phyloP scores from a whole-genome alignment of 257 asterid genomes.

The Coffea canephora region DNA sequence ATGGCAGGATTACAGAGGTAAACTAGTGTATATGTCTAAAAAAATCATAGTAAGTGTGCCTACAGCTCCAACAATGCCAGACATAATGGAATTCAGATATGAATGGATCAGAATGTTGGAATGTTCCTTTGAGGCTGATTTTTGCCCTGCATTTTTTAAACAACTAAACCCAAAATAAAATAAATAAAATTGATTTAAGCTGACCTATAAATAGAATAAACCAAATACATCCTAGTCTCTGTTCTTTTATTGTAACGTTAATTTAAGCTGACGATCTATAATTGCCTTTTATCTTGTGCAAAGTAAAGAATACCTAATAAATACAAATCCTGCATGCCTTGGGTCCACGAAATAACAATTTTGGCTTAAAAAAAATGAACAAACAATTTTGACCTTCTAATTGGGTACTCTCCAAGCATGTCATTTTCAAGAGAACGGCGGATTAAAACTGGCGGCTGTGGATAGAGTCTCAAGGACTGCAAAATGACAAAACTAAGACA shows the following conservation, averaged over 20 bases:
- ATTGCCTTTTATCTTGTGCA: not conserved
- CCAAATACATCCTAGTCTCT: not conserved
- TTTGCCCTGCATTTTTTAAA: not conserved
- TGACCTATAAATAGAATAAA: not conserved
- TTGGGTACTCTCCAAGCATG: constrained; percentile 77
- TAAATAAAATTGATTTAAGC: not conserved
- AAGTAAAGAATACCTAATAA: not conserved
- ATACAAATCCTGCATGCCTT: not conserved
- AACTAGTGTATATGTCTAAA: not conserved
- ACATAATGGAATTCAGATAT: not conserved
- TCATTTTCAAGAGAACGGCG: constrained; percentile 90
- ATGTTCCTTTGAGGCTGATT: not conserved
- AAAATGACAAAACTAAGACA: constrained; percentile 18
- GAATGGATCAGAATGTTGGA: not conserved
- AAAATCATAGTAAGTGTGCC: not conserved
- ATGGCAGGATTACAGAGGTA: not conserved
- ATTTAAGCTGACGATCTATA: not conserved
- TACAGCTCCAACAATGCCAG: not conserved
- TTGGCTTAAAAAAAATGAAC: too few species aligned
- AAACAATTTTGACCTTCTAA: constrained; percentile 53
- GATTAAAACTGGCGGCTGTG: constrained; percentile 96
- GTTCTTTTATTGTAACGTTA: not conserved
- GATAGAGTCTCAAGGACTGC: constrained; percentile 95
- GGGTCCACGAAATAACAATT: too few species aligned
- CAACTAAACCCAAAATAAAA: not conserved